A percentile compares a stretch with the other conserved stretches of the same genome.
Conservation (phyloP, 495 filamentous ascomycete genomes). For the Jackrogersella multiformis region DNA sequence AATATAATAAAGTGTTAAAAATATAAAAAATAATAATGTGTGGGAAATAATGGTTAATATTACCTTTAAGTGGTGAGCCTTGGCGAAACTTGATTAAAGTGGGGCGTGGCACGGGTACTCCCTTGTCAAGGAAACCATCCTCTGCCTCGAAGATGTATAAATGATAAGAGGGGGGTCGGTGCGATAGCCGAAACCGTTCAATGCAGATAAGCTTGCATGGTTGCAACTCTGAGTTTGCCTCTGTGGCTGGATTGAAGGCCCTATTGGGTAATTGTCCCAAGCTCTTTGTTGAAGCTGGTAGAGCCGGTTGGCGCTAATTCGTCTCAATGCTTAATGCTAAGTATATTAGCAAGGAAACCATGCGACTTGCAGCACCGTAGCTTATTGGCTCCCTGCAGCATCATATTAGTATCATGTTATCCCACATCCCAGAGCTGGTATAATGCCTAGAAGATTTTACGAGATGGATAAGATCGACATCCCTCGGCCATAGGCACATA, state of each 20-base stretch:
- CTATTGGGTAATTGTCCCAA: slow-evolving; percentile 19
- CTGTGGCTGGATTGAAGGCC: slow-evolving; percentile 24
- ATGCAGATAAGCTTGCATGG: slow-evolving; percentile 43
- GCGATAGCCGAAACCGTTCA: slow-evolving; percentile 40
- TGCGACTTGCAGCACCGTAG: slow-evolving; percentile 24
- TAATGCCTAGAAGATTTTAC: slow-evolving; percentile 27
- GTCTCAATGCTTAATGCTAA: slow-evolving; percentile 22
- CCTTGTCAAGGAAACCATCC: too few species aligned
- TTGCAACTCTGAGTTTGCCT: slow-evolving; percentile 26
- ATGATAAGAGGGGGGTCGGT: slow-evolving; percentile 17
- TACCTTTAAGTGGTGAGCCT: too few species aligned
- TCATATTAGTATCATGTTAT: slow-evolving; percentile 16
- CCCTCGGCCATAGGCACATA: too few species aligned
- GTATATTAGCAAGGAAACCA: slow-evolving; percentile 21
- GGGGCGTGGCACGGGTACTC: too few species aligned
- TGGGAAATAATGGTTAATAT: too few species aligned
- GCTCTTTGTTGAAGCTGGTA: slow-evolving; percentile 14
- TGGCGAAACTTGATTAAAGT: too few species aligned
- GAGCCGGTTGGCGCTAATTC: slow-evolving; percentile 18
- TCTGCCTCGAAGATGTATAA: slow-evolving; percentile 1
- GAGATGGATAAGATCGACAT: slow-evolving; percentile 13
- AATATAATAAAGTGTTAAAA: too few species aligned
- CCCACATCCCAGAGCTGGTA: not conserved
- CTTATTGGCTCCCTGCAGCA: slow-evolving; percentile 19
- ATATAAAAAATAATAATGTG: too few species aligned